phyloP scores from a whole-genome alignment of 2,329 filamentous ascomycete genomes.

The Bipolaris cookei region DNA sequence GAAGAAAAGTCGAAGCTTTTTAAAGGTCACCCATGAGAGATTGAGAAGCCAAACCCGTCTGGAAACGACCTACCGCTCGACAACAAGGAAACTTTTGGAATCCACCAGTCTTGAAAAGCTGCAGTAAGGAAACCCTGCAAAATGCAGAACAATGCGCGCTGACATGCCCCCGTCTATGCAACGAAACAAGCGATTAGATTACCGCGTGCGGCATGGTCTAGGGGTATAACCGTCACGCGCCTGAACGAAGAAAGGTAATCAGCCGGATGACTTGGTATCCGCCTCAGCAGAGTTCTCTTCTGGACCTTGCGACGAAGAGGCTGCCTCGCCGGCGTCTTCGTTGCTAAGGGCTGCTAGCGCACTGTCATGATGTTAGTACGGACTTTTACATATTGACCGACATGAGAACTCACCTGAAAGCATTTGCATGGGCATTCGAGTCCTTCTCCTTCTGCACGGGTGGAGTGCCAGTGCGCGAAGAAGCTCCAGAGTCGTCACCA shows the following conservation, averaged over 20 bases:
- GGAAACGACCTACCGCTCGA: slow-evolving; percentile 22
- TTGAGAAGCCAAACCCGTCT: slow-evolving; percentile 23
- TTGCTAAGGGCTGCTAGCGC: slow-evolving; percentile 62
- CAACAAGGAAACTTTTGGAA: slow-evolving; percentile 38
- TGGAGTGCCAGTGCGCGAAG: slow-evolving; percentile 88
- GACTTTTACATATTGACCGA: background rate
- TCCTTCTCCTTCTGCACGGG: slow-evolving; percentile 69
- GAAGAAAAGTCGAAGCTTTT: slow-evolving; percentile 18
- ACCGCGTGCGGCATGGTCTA: slow-evolving; percentile 46
- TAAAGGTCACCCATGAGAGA: slow-evolving; percentile 19
- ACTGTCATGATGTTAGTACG: slow-evolving; percentile 47
- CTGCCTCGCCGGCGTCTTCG: slow-evolving; percentile 61
- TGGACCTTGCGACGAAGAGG: slow-evolving; percentile 72
- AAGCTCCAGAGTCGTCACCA: slow-evolving; percentile 84
- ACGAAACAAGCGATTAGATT: slow-evolving; percentile 51
- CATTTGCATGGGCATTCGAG: slow-evolving; percentile 76
- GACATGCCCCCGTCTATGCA: slow-evolving; percentile 51
- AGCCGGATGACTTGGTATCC: slow-evolving; percentile 47
- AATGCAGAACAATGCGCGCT: slow-evolving; percentile 50
- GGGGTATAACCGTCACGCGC: slow-evolving; percentile 45
- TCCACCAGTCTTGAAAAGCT: slow-evolving; percentile 29
- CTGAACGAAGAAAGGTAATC: slow-evolving; percentile 46
- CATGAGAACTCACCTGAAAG: slow-evolving; percentile 78
- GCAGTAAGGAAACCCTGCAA: slow-evolving; percentile 33
- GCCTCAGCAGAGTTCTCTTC: slow-evolving; percentile 29